Conservation (phyloP, 2,329 filamentous ascomycete species). For the Fusarium globosum region DNA sequence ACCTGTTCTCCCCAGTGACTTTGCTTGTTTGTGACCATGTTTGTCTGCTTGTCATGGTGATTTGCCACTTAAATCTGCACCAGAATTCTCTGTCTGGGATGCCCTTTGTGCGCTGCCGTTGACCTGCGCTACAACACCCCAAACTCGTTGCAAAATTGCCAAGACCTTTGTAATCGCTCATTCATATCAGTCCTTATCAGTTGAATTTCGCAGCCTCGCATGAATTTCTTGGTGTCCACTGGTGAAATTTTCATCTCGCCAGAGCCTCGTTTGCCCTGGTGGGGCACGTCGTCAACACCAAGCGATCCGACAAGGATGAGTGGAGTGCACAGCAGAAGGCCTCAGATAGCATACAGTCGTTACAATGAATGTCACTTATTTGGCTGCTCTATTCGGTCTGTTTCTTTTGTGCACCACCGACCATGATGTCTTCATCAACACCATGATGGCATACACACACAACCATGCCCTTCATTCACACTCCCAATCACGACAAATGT, state of each 20-base stretch:
- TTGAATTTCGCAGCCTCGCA: slow-evolving; percentile 41
- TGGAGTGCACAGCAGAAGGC: neutral
- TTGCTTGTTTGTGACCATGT: neutral
- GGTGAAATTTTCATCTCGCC: slow-evolving; percentile 28
- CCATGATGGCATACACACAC: neutral
- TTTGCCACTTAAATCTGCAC: neutral
- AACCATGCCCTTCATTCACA: neutral
- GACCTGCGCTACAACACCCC: accelerated
- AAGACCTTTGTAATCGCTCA: neutral
- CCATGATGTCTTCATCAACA: neutral
- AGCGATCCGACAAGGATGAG: neutral
- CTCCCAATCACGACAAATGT: neutral
- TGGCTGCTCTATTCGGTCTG: too few species aligned
- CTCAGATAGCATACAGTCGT: neutral
- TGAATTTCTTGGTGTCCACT: slow-evolving; percentile 31
- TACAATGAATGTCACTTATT: neutral
- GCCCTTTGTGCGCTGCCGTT: neutral
- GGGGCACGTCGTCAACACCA: slow-evolving; percentile 21
- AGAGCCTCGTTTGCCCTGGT: slow-evolving; percentile 45
- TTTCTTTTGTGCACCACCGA: neutral
- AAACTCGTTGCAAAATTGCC: neutral
- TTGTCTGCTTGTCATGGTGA: neutral
- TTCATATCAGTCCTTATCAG: neutral
- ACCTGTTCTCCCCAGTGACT: neutral
- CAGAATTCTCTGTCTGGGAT: neutral